Percentiles rank a stretch among this genome's conserved stretches.
These are phyloP conservation scores for Apiotrichum gracile DNA, from an alignment of 1,284 basidiomycete genomes.

Conservation along the genomic window DNA sequence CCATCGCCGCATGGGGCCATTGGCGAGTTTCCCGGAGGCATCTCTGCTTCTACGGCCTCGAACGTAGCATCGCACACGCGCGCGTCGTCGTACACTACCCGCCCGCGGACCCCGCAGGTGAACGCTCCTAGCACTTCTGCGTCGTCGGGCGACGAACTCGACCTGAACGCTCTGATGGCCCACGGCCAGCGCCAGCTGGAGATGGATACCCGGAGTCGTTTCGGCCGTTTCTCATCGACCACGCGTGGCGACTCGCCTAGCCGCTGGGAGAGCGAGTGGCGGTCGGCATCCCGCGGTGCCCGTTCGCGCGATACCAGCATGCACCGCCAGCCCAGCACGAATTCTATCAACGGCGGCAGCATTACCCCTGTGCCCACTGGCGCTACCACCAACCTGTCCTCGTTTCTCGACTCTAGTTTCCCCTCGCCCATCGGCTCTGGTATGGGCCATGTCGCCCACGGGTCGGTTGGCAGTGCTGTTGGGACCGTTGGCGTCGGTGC, in stretches of 20 bases:
- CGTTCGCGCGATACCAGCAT: slow-evolving; percentile 13
- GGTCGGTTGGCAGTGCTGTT: not conserved
- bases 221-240: slow-evolving; percentile 6
- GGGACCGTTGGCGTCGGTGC: slow-evolving; percentile 4
- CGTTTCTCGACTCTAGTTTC: slow-evolving; percentile 11
- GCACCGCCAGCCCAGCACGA: slow-evolving; percentile 9
- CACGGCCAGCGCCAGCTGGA: slow-evolving; percentile 23
- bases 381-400: not conserved
- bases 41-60: not conserved
- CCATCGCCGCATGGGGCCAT: slow-evolving; percentile 22
- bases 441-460: not conserved
- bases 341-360: slow-evolving; percentile 6
- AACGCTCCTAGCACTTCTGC: slow-evolving; percentile 4
- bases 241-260: slow-evolving; percentile 8
- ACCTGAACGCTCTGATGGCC: slow-evolving; percentile 20
- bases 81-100: slow-evolving; percentile 1
- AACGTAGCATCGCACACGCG: not conserved
- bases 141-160: slow-evolving; percentile 16
- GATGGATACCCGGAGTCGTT: slow-evolving; percentile 16
- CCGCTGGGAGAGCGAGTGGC: slow-evolving; percentile 10
- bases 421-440: slow-evolving; percentile 12
- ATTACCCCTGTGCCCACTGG: not conserved
- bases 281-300: not conserved
- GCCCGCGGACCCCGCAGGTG: slow-evolving; percentile 1
- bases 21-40: slow-evolving; percentile 11